A percentile compares a stretch with the other conserved stretches of the same genome.
Evolutionary conservation across 1,284 basidiomycete genomes (phyloP).

Genomic region (Heliocybe sulcata): DNA sequence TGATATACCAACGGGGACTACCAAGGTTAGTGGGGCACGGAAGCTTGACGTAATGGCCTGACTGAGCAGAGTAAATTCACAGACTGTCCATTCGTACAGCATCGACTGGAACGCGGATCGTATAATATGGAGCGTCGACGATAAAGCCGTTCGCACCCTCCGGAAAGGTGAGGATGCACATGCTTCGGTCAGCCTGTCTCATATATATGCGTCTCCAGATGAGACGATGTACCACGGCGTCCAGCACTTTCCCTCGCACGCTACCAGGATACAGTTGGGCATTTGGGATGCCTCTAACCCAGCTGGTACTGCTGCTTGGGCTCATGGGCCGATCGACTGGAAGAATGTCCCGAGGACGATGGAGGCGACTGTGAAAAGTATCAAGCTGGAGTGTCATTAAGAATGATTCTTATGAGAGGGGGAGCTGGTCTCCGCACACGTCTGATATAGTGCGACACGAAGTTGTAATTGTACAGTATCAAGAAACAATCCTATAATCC

Average conservation of each 20-base stretch:
- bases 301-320: conserved; percentile 37
- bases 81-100: conserved; percentile 26
- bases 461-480: too few species aligned
- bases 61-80: neutral
- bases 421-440: too few species aligned
- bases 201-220: conserved; percentile 17
- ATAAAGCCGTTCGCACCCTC: conserved; percentile 26
- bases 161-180: conserved; percentile 22
- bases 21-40: conserved; percentile 11
- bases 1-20: conserved; percentile 14
- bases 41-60: neutral
- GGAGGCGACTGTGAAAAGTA: conserved; percentile 28
- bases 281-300: conserved; percentile 43
- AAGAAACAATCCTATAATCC: too few species aligned
- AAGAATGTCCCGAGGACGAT: conserved; percentile 23
- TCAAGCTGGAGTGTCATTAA: conserved; percentile 30
- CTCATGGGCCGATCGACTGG: conserved; percentile 39
- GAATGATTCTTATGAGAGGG: neutral
- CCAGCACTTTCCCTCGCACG: conserved; percentile 29
- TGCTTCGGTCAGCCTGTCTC: neutral
- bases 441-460: too few species aligned
- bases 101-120: conserved; percentile 35
- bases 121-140: conserved; percentile 38
- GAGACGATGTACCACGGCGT: conserved; percentile 29
- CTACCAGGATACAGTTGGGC: conserved; percentile 30